These are phyloP conservation scores for Aspergillus viridinutans DNA, from an alignment of 2,329 filamentous ascomycete genomes.

Conservation along the genomic window DNA sequence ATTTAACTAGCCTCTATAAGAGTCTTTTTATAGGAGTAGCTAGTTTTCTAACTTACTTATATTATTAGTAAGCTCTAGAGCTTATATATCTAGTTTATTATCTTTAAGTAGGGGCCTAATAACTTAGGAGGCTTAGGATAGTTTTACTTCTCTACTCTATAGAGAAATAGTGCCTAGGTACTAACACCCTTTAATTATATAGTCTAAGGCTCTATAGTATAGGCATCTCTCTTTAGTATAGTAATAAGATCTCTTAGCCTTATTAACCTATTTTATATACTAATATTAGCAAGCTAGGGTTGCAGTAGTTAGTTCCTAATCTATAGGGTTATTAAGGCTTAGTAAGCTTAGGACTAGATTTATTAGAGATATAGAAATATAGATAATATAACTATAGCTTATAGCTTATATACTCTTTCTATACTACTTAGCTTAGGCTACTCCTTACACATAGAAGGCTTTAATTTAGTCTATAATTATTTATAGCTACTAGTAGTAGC, in stretches of 20 bases:
- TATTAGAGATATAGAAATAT: neutral
- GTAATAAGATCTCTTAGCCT: too few species aligned
- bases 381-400: neutral
- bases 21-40: neutral
- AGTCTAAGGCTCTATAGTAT: neutral
- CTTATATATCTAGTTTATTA: too few species aligned
- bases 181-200: neutral
- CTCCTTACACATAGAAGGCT: too few species aligned
- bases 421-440: neutral
- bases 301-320: neutral
- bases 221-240: neutral
- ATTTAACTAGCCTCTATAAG: neutral
- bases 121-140: too few species aligned
- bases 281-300: too few species aligned
- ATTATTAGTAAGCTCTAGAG: too few species aligned
- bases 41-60: neutral
- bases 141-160: too few species aligned
- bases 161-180: neutral
- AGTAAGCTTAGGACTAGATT: too few species aligned
- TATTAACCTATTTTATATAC: too few species aligned
- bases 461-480: too few species aligned
- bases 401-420: neutral
- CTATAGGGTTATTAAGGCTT: neutral
- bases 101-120: neutral
- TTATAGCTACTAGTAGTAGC: too few species aligned